These are phyloP conservation scores for Penicillium sclerotiorum DNA, from an alignment of 2,329 filamentous ascomycete genomes.

Conservation along the genomic window DNA sequence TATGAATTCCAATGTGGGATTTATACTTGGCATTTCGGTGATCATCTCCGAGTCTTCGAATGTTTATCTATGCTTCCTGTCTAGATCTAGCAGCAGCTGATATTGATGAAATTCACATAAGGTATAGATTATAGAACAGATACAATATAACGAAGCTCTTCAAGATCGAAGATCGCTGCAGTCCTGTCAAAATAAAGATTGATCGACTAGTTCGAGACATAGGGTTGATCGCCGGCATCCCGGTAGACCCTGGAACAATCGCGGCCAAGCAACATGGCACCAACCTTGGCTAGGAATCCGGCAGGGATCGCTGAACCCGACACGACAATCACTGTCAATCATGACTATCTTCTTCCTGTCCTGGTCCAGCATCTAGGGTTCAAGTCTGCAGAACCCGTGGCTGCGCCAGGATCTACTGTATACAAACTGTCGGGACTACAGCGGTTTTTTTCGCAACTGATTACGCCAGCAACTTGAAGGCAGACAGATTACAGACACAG, in stretches of 20 bases:
- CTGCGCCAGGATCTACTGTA: slow-evolving; percentile 4
- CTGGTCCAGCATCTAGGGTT: slow-evolving; percentile 7
- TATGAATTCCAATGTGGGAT: too few species aligned
- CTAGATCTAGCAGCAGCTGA: too few species aligned
- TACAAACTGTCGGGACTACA: too few species aligned
- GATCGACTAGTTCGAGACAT: not conserved
- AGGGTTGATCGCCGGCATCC: slow-evolving; percentile 21
- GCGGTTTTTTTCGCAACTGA: too few species aligned
- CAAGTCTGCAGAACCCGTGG: slow-evolving; percentile 10
- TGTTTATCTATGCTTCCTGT: too few species aligned
- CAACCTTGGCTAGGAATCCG: slow-evolving; percentile 17
- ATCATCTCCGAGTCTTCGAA: too few species aligned
- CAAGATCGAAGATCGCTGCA: not conserved
- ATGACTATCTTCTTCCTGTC: slow-evolving; percentile 23
- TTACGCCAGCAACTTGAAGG: too few species aligned
- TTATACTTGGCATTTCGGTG: too few species aligned
- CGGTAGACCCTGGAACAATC: slow-evolving; percentile 15
- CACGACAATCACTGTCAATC: slow-evolving; percentile 27
- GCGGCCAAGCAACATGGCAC: slow-evolving; percentile 25
- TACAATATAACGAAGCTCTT: too few species aligned
- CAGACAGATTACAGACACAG: not conserved
- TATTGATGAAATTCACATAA: too few species aligned
- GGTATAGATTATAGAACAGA: too few species aligned
- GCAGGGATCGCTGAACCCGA: slow-evolving; percentile 25
- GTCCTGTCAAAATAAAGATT: not conserved